Base-by-base conservation (phyloP, 2,329 filamentous ascomycete genomes). In the Rhytidhysteron rufulum region DNA sequence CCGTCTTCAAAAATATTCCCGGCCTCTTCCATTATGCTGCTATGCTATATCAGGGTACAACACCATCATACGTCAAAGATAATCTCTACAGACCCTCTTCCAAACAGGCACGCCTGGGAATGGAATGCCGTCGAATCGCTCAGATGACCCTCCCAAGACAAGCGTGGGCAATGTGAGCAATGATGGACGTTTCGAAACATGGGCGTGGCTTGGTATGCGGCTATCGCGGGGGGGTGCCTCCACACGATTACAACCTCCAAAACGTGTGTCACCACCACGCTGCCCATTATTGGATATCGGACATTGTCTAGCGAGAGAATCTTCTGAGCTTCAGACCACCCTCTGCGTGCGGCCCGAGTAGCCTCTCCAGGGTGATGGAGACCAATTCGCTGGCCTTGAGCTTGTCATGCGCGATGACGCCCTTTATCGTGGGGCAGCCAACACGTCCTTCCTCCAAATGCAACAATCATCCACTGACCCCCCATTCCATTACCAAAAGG, bases 231-330 rank as follows among this genome's bases (percentile, higher is more conserved):
- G 34, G 19, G 17, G n/a, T 18, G 18, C 13, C 5, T 20, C 15
- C 15, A 24, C 13, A 30, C 9, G 31, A 37, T 11, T 7, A 34
- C 31, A 20, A 13, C 11, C 31, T 13, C 8, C 15, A 15, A 30
- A n/a, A n/a, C n/a, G n/a, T 34, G 36, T 22, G 30, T 19, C 31
- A 35, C 41, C 13, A 34, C 20, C 7, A 32, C 16, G 4, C 5
- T 11, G 11, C 7, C 4, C 13, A 13, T 16, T 43, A 32, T 29
- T 44, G 48, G 42, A 47, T 44, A 46, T 5, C n/a, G 7, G 21
- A n/a, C 20, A 45, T 48, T 49, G 49, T 43, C 48, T 45, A 49
- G 47, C 47, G 51, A 47, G 46, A 50, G 41, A 50, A 38, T 15
- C 17, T 33, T 6, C 32, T 21, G 18, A 37, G 37, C 18, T 27